These are phyloP conservation scores for Oryza rufipogon DNA, from an alignment of 176 grass and related monocot genomes.

Conservation along the genomic window DNA sequence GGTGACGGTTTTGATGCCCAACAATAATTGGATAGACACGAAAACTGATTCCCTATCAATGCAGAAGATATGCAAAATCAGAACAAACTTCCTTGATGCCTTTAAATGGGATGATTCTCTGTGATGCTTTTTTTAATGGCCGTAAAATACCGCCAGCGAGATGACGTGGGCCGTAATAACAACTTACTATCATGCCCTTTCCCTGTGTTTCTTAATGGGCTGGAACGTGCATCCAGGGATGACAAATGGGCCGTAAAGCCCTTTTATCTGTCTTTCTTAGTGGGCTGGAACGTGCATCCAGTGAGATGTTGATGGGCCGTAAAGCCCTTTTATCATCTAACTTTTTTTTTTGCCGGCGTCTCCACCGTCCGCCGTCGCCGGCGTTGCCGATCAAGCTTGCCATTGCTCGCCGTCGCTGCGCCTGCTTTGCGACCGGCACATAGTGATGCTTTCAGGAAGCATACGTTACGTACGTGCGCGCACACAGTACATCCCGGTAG, in stretches of 20 bases:
- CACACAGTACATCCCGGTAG: background rate
- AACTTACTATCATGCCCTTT: background rate
- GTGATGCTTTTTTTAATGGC: no score
- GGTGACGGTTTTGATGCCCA: background rate
- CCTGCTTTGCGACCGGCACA: no score
- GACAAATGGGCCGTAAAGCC: background rate
- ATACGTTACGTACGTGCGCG: background rate
- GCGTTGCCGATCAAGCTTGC: no score
- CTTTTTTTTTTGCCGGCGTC: no score
- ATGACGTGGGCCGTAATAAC: background rate
- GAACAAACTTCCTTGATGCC: background rate
- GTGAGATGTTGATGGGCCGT: background rate
- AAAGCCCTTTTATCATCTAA: background rate
- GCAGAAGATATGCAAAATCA: background rate
- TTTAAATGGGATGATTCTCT: background rate
- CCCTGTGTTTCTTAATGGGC: no score
- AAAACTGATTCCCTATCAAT: background rate
- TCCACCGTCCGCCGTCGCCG: no score
- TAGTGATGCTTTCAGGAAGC: background rate
- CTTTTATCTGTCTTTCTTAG: background rate
- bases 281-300: background rate
- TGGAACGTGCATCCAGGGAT: no score
- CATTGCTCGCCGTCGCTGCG: no score
- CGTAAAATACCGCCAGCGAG: no score
- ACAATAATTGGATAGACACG: constrained; percentile 3